Conservation (phyloP, 768 basidiomycete species). For the Psilocybe cyanescens region DNA sequence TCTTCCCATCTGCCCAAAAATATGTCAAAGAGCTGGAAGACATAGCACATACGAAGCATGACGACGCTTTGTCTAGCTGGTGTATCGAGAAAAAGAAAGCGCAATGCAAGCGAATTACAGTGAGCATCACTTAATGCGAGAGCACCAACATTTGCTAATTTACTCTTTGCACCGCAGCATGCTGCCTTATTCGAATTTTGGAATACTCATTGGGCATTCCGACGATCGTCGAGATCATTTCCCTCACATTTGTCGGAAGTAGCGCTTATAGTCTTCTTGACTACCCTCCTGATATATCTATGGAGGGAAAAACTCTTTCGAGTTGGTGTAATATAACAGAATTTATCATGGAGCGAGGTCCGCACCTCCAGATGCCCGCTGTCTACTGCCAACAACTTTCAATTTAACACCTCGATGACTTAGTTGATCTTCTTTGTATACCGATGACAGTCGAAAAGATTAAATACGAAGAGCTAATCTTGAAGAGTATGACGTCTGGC, state of each 20-base stretch:
- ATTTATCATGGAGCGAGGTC: no score
- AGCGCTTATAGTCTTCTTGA: slow-evolving; percentile 28
- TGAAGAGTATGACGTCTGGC: no score
- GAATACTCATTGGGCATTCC: slow-evolving; percentile 31
- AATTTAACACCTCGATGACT: no score
- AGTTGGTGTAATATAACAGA: not conserved
- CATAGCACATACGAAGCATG: slow-evolving; percentile 17
- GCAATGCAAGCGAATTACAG: slow-evolving; percentile 29
- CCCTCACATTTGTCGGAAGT: slow-evolving; percentile 23
- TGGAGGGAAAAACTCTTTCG: slow-evolving; percentile 32
- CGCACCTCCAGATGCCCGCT: no score
- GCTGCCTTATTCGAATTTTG: slow-evolving; percentile 39
- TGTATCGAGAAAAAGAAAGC: slow-evolving; percentile 28
- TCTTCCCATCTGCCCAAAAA: slow-evolving; percentile 23
- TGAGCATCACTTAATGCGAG: slow-evolving; percentile 14
- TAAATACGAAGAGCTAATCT: no score
- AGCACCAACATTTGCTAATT: not conserved
- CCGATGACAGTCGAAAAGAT: no score
- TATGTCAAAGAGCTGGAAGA: slow-evolving; percentile 32
- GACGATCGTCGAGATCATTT: slow-evolving; percentile 10
- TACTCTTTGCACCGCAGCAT: slow-evolving; percentile 25
- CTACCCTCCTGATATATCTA: slow-evolving; percentile 29
- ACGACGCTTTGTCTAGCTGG: slow-evolving; percentile 29
- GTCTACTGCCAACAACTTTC: no score
- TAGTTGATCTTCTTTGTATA: no score